Conservation (phyloP, 441 rosid genomes). For the Croton setiger region DNA sequence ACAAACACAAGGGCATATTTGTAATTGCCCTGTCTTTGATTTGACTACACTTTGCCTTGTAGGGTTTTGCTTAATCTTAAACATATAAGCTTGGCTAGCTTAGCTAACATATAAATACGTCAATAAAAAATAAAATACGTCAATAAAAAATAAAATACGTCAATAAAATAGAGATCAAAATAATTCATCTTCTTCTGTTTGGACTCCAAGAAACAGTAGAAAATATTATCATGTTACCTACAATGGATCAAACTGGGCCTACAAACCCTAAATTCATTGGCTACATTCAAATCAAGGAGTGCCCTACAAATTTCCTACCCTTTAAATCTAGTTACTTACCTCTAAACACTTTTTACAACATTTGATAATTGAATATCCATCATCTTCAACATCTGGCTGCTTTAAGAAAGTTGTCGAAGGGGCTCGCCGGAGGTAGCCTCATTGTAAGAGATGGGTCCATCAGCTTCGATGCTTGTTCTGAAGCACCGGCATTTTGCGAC, state of each 20-base stretch:
- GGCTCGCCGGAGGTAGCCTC: constrained; percentile 95
- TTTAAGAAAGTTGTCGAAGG: constrained; percentile 90
- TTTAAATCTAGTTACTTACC: not conserved
- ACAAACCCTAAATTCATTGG: not conserved
- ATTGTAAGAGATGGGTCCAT: constrained; percentile 52
- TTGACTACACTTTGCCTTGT: constrained; percentile 11
- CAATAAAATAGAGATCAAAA: not conserved
- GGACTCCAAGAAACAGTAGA: not conserved
- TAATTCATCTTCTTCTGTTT: not conserved
- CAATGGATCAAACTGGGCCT: not conserved
- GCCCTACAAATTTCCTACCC: not conserved
- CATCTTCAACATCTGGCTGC: constrained; percentile 69
- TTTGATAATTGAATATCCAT: not conserved
- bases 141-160: no score
- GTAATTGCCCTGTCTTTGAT: constrained; percentile 8
- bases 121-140: no score
- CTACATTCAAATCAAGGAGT: not conserved
- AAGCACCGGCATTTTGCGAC: constrained; percentile 7
- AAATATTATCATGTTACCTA: not conserved
- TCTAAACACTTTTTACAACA: constrained; percentile 3
- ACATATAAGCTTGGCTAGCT: not conserved
- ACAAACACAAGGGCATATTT: no score
- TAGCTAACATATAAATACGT: no score
- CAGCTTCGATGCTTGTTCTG: constrained; percentile 25
- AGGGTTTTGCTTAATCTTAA: not conserved